Evolutionary conservation across 108 stramenopile genomes (phyloP).

Genomic region (Skeletonema menzelii): DNA sequence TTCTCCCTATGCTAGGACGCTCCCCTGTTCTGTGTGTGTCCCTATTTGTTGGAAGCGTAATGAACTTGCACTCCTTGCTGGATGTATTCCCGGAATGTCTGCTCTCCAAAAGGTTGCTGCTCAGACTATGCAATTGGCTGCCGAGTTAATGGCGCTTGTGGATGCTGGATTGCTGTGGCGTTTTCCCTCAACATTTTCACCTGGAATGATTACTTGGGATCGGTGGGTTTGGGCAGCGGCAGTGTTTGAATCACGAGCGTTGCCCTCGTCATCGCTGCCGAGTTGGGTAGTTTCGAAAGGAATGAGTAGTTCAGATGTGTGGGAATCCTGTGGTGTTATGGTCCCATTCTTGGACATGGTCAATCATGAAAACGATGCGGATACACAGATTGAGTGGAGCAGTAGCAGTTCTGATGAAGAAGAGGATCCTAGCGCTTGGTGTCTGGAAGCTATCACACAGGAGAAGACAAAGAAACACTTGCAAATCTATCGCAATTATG

Average conservation of each 20-base stretch:
- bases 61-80: conserved; percentile 76
- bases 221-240: conserved; percentile 92
- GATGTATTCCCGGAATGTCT: conserved; percentile 75
- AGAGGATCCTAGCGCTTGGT: conserved; percentile 13
- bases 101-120: conserved; percentile 78
- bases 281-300: conserved; percentile 22
- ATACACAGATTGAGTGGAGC: conserved; percentile 67
- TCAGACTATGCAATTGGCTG: conserved; percentile 65
- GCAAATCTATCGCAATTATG: conserved; percentile 76
- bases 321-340: conserved; percentile 83
- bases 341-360: conserved; percentile 88
- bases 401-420: conserved; percentile 15
- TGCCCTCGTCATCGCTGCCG: conserved; percentile 59
- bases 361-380: conserved; percentile 77
- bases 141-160: conserved; percentile 74
- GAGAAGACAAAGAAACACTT: conserved; percentile 75
- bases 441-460: conserved; percentile 39
- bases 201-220: conserved; percentile 85
- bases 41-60: conserved; percentile 90
- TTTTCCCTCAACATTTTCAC: conserved; percentile 69
- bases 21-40: conserved; percentile 77
- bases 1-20: conserved; percentile 83
- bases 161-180: conserved; percentile 73
- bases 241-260: conserved; percentile 63
- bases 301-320: conserved; percentile 53